Conservation (phyloP, 2,329 filamentous ascomycete species). For the Thielaviopsis euricoi region DNA sequence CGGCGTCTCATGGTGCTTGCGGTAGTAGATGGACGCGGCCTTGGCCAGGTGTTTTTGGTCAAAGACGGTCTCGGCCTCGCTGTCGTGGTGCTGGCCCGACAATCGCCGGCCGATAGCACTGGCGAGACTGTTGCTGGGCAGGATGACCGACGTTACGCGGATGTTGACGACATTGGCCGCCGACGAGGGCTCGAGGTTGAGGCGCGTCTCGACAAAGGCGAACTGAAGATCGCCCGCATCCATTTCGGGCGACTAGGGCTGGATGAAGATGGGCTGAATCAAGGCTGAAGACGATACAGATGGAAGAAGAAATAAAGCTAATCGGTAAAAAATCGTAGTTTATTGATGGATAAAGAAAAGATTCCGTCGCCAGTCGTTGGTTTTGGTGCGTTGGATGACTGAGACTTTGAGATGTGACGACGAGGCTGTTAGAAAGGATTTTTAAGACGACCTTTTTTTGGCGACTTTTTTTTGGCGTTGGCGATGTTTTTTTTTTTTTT, state of each 20-base stretch:
- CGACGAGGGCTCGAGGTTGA: constrained; percentile 63
- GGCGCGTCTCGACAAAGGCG: constrained; percentile 72
- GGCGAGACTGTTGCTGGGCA: constrained; percentile 22
- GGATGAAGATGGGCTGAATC: no score
- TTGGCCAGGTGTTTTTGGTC: constrained; percentile 56
- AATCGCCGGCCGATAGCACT: constrained; percentile 16
- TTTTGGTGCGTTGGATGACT: no score
- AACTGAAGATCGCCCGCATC: constrained; percentile 43
- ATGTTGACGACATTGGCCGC: constrained; percentile 55
- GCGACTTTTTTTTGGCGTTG: neutral
- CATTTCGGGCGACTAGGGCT: constrained; percentile 49
- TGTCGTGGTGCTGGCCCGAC: constrained; percentile 14
- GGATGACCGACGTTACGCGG: constrained; percentile 39
- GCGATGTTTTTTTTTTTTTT: no score
- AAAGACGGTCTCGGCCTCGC: constrained; percentile 60
- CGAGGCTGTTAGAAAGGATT: neutral
- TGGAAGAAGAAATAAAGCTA: neutral
- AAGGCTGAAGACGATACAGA: neutral
- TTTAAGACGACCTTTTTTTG: neutral
- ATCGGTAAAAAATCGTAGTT: no score
- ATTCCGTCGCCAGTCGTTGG: no score
- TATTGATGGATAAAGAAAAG: no score
- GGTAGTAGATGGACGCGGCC: constrained; percentile 71
- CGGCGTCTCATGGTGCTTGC: constrained; percentile 57
- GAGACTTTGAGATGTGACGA: no score